Conservation (phyloP, 306 rosid species). For the Lupinus albus region DNA sequence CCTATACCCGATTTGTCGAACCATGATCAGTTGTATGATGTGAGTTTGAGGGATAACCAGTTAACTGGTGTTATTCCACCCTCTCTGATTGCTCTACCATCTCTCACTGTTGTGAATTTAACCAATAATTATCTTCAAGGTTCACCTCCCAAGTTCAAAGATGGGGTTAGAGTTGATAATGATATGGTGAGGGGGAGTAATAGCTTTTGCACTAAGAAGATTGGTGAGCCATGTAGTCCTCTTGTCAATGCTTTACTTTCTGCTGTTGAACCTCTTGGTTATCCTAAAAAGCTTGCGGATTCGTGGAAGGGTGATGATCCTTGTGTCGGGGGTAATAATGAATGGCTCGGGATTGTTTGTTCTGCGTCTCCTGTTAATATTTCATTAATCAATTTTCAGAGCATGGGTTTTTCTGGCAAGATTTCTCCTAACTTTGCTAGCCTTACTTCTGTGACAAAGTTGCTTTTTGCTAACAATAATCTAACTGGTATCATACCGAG, state of each 20-base stretch:
- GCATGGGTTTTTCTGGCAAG: slow-evolving; percentile 57
- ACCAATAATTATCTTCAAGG: slow-evolving; percentile 84
- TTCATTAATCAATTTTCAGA: slow-evolving; percentile 49
- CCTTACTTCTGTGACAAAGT: slow-evolving; percentile 49
- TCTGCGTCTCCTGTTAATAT: slow-evolving; percentile 27
- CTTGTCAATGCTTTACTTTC: slow-evolving; percentile 58
- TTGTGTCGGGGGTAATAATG: slow-evolving; percentile 38
- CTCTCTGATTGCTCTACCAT: slow-evolving; percentile 51
- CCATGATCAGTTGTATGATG: slow-evolving; percentile 36
- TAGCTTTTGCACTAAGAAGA: slow-evolving; percentile 52
- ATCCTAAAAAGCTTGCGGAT: slow-evolving; percentile 58
- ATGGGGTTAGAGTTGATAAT: slow-evolving; percentile 44
- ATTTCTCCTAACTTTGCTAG: slow-evolving; percentile 65
- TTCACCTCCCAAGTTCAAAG: slow-evolving; percentile 54
- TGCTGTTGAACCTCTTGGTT: slow-evolving; percentile 55
- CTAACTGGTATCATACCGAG: slow-evolving; percentile 66
- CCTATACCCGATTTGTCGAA: slow-evolving; percentile 74
- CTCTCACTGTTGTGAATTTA: slow-evolving; percentile 55
- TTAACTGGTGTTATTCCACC: slow-evolving; percentile 78
- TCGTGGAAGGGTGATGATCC: slow-evolving; percentile 76
- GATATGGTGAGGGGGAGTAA: slow-evolving; percentile 34
- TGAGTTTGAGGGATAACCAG: slow-evolving; percentile 65
- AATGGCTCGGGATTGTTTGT: slow-evolving; percentile 66
- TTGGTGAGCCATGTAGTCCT: slow-evolving; percentile 57
- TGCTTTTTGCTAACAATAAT: slow-evolving; percentile 58